Base-by-base conservation (phyloP, 116 monocot species). In the Iris pallida region DNA sequence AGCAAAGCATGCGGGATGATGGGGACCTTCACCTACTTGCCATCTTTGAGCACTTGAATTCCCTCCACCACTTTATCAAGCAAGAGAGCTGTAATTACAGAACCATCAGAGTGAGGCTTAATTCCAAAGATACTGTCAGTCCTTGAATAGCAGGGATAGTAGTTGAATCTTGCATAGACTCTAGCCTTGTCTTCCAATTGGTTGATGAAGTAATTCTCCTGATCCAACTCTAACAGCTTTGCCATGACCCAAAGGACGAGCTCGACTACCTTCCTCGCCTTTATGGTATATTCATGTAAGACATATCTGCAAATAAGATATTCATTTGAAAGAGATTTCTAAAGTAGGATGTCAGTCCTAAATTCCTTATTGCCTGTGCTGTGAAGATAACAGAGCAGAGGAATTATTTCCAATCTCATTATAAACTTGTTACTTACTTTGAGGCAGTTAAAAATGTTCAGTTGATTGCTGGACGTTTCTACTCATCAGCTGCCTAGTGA, bases 41-140 rank as follows among this genome's bases (percentile, higher is more conserved):
- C 81, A 63, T 81, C 79, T 68, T 77, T 80, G 12, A 77, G 70
- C 45, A 92, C 69, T 48, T 88, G 81, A 67, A 92, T 73, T 6
- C 88, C 85, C 43, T 79, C 81, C 3, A 84, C 84, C 30, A 76
- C 76, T 65, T 76, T 62, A 56, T 84, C 78, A 0, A 55, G 72
- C 47, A 81, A 20, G 4, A 79, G 6, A 55, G 79, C 66, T 4
- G 78, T 76, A 4, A 84, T 55, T 2, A 55, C 55, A 14, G 80
- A 69, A 49, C 20, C 83, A 58, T 92, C 92, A 16, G 82, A 70
- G 45, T 92, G 88, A 53, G 88, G 74, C 57, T 79, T 86, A 56
- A 88, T 15, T 8, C 92, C 92, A 56, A 75, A 66, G 5, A 88
- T 86, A 20, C 81, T 76, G 62, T 92, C 81, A 42, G 88, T 82